A percentile compares a stretch with the other conserved stretches of the same genome.
Conservation (phyloP, 768 basidiomycete genomes). For the Lenzites betulinus region DNA sequence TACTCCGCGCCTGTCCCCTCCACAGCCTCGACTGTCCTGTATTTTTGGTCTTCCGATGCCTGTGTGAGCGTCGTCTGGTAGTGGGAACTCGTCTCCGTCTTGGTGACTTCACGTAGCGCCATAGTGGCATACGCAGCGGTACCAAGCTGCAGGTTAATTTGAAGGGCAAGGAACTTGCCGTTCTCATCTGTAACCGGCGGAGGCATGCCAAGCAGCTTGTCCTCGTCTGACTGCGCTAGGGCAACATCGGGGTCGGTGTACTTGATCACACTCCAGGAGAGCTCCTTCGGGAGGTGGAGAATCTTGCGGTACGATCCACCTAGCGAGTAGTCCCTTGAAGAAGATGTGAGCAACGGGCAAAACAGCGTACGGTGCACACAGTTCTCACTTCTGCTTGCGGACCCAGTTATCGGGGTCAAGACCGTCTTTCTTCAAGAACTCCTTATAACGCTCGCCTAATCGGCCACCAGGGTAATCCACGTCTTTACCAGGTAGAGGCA, state of each 20-base stretch:
- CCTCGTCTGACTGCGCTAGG: constrained; percentile 94
- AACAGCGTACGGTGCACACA: not conserved
- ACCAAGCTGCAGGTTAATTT: constrained; percentile 81
- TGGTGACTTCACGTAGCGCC: constrained; percentile 94
- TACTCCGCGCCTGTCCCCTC: constrained; percentile 31
- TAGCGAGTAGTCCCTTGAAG: constrained; percentile 81
- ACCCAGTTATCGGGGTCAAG: constrained; percentile 88
- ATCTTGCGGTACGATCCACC: constrained; percentile 94
- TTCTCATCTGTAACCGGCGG: constrained; percentile 64
- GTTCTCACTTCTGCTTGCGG: constrained; percentile 81
- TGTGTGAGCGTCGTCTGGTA: constrained; percentile 81
- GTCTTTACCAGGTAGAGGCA: constrained; percentile 96
- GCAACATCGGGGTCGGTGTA: constrained; percentile 95
- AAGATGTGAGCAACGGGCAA: not conserved
- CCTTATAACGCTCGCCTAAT: constrained; percentile 83
- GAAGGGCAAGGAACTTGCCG: constrained; percentile 87
- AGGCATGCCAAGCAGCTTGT: constrained; percentile 81
- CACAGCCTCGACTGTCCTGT: constrained; percentile 53
- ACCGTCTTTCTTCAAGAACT: constrained; percentile 83
- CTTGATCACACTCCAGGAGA: constrained; percentile 79
- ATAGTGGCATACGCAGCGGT: constrained; percentile 97
- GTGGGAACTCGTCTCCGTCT: constrained; percentile 93
- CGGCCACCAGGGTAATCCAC: constrained; percentile 88
- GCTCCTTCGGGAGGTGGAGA: constrained; percentile 77
- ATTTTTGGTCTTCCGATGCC: constrained; percentile 81